Percentiles rank a stretch among this genome's conserved stretches.
Conservation (phyloP, 2,329 filamentous ascomycete genomes). For the Phialophora tarda region DNA sequence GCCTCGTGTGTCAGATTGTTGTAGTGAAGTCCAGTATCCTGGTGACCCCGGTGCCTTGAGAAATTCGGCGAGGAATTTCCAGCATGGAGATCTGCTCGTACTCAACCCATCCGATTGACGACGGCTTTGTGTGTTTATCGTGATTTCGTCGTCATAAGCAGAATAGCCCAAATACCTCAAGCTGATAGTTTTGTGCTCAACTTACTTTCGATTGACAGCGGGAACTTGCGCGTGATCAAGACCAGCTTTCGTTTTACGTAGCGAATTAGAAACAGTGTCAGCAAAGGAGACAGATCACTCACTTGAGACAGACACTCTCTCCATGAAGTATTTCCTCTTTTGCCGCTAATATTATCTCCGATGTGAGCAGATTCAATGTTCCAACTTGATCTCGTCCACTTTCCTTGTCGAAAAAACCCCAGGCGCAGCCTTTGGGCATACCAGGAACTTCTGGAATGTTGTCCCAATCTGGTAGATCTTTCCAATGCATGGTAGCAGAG, state of each 20-base stretch:
- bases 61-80: background rate
- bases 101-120: conserved; percentile 13
- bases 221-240: conserved; percentile 4
- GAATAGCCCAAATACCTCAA: background rate
- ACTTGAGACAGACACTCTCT: background rate
- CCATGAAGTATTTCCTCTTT: conserved; percentile 6
- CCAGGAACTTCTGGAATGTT: conserved; percentile 3
- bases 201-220: conserved; percentile 6
- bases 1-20: conserved; percentile 3
- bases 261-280: background rate
- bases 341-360: conserved; percentile 1
- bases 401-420: conserved; percentile 10
- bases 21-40: background rate
- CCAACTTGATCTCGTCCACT: conserved; percentile 8
- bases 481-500: background rate
- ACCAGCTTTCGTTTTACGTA: background rate
- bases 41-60: background rate
- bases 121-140: conserved; percentile 16
- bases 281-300: background rate
- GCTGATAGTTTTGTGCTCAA: conserved; percentile 16
- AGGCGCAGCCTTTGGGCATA: conserved; percentile 8
- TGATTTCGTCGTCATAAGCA: conserved; percentile 18
- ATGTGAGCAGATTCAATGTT: conserved; percentile 3
- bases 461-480: background rate
- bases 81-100: background rate